Evolutionary conservation across 495 filamentous ascomycete genomes (phyloP), one percentile per base, ranked within the genome.

Genomic region (Cudoniella acicularis): DNA sequence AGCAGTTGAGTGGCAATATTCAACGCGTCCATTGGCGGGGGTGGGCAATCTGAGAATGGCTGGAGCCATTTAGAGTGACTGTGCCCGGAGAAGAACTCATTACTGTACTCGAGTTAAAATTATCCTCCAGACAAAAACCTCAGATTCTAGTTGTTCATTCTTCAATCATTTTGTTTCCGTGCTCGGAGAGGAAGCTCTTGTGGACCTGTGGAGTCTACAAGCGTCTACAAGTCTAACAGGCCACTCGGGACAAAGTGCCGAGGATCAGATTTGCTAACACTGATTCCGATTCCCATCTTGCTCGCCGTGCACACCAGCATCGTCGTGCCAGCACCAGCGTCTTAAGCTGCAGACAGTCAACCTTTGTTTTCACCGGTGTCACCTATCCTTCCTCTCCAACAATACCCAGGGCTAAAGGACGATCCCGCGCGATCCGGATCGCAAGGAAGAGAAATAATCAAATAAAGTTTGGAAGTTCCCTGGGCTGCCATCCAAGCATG

Each of bases 1-100:
- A n/a, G n/a, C n/a, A n/a, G 54, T 40, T 13, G 42, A 21, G 53
- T 56, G 53, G 42, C 53, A 18, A 47, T 20, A 42, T 54, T 54
- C 6, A 20, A 45, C 53, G 53, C 53, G 53, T 56, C 27, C 40
- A 56, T 36, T 36, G 13, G 13, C 30, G 13, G 30, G 6, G 30
- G 30, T 6, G 30, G 30, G 30, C n/a, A 18, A 46, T 20, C 6
- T 27, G 24, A 56, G 40, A n/a, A 13, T 51, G 16, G 48, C 9
- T 16, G 27, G 10, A 11, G n/a, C 50, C n/a, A 52, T 30, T 23
- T 36, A 13, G 30, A n/a, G n/a, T n/a, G n/a, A n/a, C n/a, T n/a
- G n/a, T n/a, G n/a, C n/a, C n/a, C n/a, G n/a, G n/a, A n/a, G n/a
- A n/a, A n/a, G n/a, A n/a, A n/a, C n/a, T n/a, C n/a, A n/a, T n/a